Evolutionary conservation across 768 basidiomycete genomes (phyloP), one percentile per base, ranked within the genome.

Genomic region (Austroboletus festivus): DNA sequence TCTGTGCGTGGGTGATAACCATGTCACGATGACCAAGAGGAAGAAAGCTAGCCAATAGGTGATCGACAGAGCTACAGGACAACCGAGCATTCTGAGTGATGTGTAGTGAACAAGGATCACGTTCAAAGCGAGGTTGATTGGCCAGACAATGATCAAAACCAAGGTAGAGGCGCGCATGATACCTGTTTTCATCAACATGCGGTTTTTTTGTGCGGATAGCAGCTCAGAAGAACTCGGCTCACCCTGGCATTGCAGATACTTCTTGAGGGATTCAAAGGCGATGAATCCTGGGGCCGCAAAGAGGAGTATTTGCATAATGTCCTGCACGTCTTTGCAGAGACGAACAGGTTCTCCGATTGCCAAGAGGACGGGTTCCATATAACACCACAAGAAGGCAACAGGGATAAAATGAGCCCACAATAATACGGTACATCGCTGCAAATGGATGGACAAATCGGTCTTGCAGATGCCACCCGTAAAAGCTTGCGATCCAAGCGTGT

Each of bases 201-300:
- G 34, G 35, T 48, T 30, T 4, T 19, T 38, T 13, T 2, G 16
- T 34, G 13, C 19, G 28, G 12, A 28, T 11, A 18, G 8, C 21
- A 5, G 20, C 11, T 38, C 23, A 1, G 9, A 3, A 15, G 15
- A 33, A 33, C 31, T 33, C 12, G 35, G 48, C 72, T 53, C 48
- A 83, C 85, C 86, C 72, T 89, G 86, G 49, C 85, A 87, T 59
- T 88, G 87, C 21, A 89, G 63, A 63, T 87, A 89, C 65, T 86
- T 89, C 64, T 89, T 89, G 56, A 88, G 69, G 48, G 79, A 82
- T 62, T 89, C 85, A 48, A 87, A 87, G 2, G 79, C 85, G 56
- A 87, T 80, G 58, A 86, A 87, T 2, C 79, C 86, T 0, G 88
- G 88, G 0, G 81, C 83, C 2, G 80, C 85, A 34, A 82, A 38